Evolutionary conservation across 352 stramenopile species (phyloP).

Genomic region (Phytophthora pisi): DNA sequence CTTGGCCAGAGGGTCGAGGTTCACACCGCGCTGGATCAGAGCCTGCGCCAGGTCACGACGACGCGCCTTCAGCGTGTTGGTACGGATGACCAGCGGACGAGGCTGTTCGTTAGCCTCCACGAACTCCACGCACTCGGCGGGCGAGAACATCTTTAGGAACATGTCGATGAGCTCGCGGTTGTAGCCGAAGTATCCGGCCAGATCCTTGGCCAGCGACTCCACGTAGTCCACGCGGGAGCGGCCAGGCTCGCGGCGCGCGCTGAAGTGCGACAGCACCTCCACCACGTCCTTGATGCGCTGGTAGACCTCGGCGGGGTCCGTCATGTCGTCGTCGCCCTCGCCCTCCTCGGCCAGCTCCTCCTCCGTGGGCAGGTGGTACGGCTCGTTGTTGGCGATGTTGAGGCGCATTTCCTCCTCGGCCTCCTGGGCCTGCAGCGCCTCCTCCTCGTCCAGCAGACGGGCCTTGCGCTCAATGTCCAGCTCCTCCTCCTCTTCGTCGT

Average conservation of each 20-base stretch:
- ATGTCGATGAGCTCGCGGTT: constrained; percentile 98
- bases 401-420: constrained; percentile 87
- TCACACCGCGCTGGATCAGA: constrained; percentile 99
- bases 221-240: constrained; percentile 96
- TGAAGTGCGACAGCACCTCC: constrained; percentile 96
- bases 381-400: constrained; percentile 88
- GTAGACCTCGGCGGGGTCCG: constrained; percentile 88
- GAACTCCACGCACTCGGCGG: constrained; percentile 98
- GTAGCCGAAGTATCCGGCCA: constrained; percentile 98
- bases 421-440: constrained; percentile 70
- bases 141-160: constrained; percentile 97
- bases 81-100: constrained; percentile 97
- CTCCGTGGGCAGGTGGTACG: constrained; percentile 81
- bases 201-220: constrained; percentile 91
- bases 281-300: constrained; percentile 95
- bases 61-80: constrained; percentile 99
- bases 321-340: constrained; percentile 55
- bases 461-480: constrained; percentile 90
- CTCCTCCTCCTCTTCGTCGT: constrained; percentile 67
- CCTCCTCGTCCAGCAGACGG: constrained; percentile 77
- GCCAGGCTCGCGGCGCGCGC: constrained; percentile 91
- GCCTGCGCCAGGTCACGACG: constrained; percentile 98
- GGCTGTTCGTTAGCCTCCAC: constrained; percentile 98
- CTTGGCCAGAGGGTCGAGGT: constrained; percentile 97
- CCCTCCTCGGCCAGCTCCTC: constrained; percentile 67